Conservation (phyloP, 345 rosid genomes). For the Iberis pinnata region DNA sequence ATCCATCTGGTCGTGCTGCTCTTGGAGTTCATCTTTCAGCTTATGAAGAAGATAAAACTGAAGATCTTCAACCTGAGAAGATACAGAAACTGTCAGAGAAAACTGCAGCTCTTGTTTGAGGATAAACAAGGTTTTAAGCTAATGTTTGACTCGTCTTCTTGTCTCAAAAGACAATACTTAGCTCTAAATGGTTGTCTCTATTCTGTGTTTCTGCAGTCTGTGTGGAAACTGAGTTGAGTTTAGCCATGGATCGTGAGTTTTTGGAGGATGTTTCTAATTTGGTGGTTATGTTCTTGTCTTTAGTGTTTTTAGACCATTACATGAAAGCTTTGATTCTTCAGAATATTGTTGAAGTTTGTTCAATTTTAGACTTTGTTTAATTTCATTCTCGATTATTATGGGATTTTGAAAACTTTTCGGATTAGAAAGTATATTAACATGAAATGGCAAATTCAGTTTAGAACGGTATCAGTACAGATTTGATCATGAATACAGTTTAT, state of each 20-base stretch:
- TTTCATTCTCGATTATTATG: too few species aligned
- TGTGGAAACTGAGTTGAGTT: too few species aligned
- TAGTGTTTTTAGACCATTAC: too few species aligned
- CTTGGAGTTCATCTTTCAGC: slow-evolving; percentile 67
- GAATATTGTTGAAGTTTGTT: neutral
- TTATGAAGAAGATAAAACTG: slow-evolving; percentile 33
- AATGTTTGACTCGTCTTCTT: slow-evolving; percentile 1
- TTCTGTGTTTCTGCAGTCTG: too few species aligned
- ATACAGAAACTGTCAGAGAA: slow-evolving; percentile 24
- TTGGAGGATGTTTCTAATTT: too few species aligned
- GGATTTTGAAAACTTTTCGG: neutral
- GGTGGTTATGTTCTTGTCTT: too few species aligned
- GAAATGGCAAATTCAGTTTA: too few species aligned
- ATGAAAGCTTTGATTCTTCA: too few species aligned
- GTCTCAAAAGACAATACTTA: neutral
- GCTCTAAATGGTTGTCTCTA: too few species aligned
- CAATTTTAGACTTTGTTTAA: neutral
- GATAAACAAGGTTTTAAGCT: slow-evolving; percentile 10
- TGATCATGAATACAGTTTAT: too few species aligned
- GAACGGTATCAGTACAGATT: too few species aligned
- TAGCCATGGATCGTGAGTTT: too few species aligned
- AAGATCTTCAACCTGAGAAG: slow-evolving; percentile 31
- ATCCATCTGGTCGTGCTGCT: slow-evolving; percentile 88
- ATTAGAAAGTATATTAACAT: neutral
- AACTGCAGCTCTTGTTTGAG: slow-evolving; percentile 31